Base-by-base conservation (phyloP, 345 rosid species). In the Clausena lansium region DNA sequence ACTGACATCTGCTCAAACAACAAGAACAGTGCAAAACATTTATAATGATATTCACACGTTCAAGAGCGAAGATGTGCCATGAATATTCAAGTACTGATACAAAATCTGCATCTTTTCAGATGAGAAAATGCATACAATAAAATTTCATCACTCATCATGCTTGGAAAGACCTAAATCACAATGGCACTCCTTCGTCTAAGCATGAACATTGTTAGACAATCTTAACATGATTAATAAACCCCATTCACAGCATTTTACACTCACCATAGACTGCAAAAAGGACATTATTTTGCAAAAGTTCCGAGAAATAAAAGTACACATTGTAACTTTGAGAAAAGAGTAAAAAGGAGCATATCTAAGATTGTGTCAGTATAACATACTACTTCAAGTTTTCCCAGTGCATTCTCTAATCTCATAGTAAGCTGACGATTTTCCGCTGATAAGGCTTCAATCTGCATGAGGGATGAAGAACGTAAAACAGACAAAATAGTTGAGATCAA, bases 401-500 rank as follows among this genome's bases (percentile, higher is more conserved):
- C 83, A 64, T 75, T 62, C 59, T 81, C 87, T 41, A 87, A 64
- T 81, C 77, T 81, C 75, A 67, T 13, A 5, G 81, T 15, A 32
- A 87, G 83, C 71, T 77, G 75, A 25, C 9, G 86, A 59, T 87
- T 84, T 73, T 78, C 85, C 54, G 68, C 70, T 14, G 30, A 24
- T 67, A 86, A 61, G 39, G 76, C 80, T 67, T 83, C 84, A 75
- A 81, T 75, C 87, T 84, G 78, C 75, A 71, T n/a, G 13, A 9
- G 75, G 7, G 52, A 27, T 1, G 27, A 45, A 63, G 30, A 19
- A 30, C 20, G 36, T 11, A n/a, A 75, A 19, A 66, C 63, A 19
- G 19, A 36, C 9, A 57, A 35, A 25, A 47, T 27, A 45, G 2
- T 71, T 6, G 32, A 28, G 14, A 30, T 32, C 24, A 47, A 20